Base-by-base conservation (phyloP, 1,284 basidiomycete genomes). In the Apiotrichum mycotoxinovorans region DNA sequence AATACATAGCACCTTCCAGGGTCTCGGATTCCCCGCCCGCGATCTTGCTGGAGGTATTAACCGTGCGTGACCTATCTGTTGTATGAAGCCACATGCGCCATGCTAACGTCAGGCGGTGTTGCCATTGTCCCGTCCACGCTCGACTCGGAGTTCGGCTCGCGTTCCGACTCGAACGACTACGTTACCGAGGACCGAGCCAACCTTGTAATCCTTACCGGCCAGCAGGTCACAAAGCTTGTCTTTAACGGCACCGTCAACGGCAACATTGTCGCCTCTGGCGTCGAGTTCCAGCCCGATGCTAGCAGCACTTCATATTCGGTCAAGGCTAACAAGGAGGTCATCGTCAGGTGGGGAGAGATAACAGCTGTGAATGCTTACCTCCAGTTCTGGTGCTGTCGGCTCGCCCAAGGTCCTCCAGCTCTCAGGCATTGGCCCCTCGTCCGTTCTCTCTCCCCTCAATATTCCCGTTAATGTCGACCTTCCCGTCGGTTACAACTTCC, bases 91-190 rank as follows among this genome's bases (percentile, higher is more conserved):
- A n/a, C 22, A 4, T 7, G 23, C 3, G 12, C 4, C 2, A 7
- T 5, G 18, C 18, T 7, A 27, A 26, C 14, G 33, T 3, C 48
- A 50, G 37, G 66, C 56, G 74, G 73, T 30, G 72, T 66, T 27
- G 68, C 58, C 35, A 78, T 88, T 58, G 82, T 85, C 0, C 82
- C 84, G 1, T 84, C 82, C 10, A 79, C 82, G 25, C 84, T 88
- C 71, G 85, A 87, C 73, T 81, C 83, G 0, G 48, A 71, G 26
- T 87, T 85, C 65, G 80, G 83, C 79, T 84, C 83, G 1, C 81
- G 87, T 38, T 87, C 84, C 3, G 84, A 86, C 73, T 80, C 86
- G 4, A 81, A 83, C 46, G 81, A 82, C 2, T 88, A 88, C 77
- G 82, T 88, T 66, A 75, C 83, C 34, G 79, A 81, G 4, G 79